phyloP scores from a whole-genome alignment of 345 rosid genomes.

The Citrus sinensis region DVS_A1.0 CM039161.1:5492001-5492500 shows the following conservation, averaged over 20 bases:
- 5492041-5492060: neutral
- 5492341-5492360: neutral
- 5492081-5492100: neutral
- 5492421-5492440: neutral
- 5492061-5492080: slow-evolving; percentile 4
- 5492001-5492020: neutral
- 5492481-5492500: too few species aligned
- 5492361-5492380: slow-evolving; percentile 91
- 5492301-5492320: neutral
- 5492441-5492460: neutral
- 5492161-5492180: neutral
- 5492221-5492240: neutral
- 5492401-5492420: slow-evolving; percentile 96
- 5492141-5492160: neutral
- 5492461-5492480: neutral
- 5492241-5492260: neutral
- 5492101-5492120: neutral
- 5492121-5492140: neutral
- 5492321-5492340: neutral
- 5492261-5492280: neutral
- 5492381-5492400: slow-evolving; percentile 93
- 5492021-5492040: neutral
- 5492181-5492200: neutral
- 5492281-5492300: neutral
- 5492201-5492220: neutral